These are phyloP conservation scores for Umbilicaria muhlenbergii DNA, from an alignment of 495 filamentous ascomycete species.

Conservation along the genomic window DNA sequence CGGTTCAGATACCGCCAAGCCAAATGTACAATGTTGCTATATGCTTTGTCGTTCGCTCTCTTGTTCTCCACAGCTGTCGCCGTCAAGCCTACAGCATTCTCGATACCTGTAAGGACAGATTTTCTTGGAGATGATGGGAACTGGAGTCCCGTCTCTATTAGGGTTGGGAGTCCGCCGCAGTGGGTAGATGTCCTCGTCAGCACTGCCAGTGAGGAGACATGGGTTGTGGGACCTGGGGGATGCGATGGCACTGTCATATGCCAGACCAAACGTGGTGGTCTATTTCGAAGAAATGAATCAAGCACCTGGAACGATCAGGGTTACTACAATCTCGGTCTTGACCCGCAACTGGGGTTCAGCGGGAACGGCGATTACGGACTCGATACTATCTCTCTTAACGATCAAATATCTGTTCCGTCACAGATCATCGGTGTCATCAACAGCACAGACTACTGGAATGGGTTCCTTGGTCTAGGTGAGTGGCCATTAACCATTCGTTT, in stretches of 20 bases:
- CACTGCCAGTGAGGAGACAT: constrained; percentile 39
- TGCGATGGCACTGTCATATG: constrained; percentile 23
- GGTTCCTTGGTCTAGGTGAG: constrained; percentile 37
- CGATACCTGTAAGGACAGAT: constrained; percentile 3
- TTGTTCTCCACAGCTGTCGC: not conserved
- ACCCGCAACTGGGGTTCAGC: constrained; percentile 29
- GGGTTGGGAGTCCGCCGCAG: constrained; percentile 39
- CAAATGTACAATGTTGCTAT: not conserved
- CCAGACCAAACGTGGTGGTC: constrained; percentile 29
- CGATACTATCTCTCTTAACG: constrained; percentile 33
- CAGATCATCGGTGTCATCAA: constrained; percentile 37
- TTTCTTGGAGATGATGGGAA: constrained; percentile 7
- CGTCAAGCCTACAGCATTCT: constrained; percentile 1
- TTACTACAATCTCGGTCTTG: constrained; percentile 36
- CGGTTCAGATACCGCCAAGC: not conserved
- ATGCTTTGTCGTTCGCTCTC: not conserved
- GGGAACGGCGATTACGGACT: constrained; percentile 43
- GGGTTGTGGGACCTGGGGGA: constrained; percentile 36
- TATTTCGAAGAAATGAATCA: constrained; percentile 35
- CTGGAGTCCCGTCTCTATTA: constrained; percentile 25
- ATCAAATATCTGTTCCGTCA: constrained; percentile 28
- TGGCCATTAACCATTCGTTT: constrained; percentile 17
- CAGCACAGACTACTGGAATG: constrained; percentile 37
- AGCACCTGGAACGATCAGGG: constrained; percentile 39
- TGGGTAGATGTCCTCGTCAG: constrained; percentile 39